phyloP scores from a whole-genome alignment of 2,329 filamentous ascomycete genomes.

The Cryphonectria nitschkei region DNA sequence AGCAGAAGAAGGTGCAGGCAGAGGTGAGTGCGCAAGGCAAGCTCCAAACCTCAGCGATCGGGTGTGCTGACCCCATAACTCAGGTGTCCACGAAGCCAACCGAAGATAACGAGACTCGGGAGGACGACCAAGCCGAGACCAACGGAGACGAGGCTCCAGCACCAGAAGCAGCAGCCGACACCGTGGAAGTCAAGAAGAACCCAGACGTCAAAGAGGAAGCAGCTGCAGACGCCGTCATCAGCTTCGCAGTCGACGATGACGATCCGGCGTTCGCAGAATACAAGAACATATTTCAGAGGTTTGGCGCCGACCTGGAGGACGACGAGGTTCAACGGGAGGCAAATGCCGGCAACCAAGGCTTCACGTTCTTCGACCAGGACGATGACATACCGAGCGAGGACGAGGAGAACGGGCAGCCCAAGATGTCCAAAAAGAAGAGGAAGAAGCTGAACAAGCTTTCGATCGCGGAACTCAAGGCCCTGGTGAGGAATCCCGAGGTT shows the following conservation, averaged over 20 bases:
- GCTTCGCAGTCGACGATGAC: constrained; percentile 61
- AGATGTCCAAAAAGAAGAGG: constrained; percentile 90
- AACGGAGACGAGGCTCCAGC: constrained; percentile 30
- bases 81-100: constrained; percentile 20
- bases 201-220: constrained; percentile 39
- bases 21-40: constrained; percentile 45
- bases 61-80: constrained; percentile 32
- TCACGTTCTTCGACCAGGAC: constrained; percentile 82
- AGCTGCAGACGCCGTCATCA: constrained; percentile 47
- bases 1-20: constrained; percentile 72
- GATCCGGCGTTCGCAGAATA: constrained; percentile 84
- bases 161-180: constrained; percentile 36
- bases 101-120: constrained; percentile 27
- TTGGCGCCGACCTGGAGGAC: constrained; percentile 67
- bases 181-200: constrained; percentile 50
- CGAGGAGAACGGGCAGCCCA: constrained; percentile 68
- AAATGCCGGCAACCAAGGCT: constrained; percentile 75
- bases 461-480: constrained; percentile 90
- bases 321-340: constrained; percentile 67
- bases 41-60: background rate
- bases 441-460: constrained; percentile 92
- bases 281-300: constrained; percentile 80
- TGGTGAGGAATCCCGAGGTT: constrained; percentile 88
- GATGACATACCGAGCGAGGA: constrained; percentile 86
- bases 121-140: constrained; percentile 6